Conservation (phyloP, 164 flowering plant genomes). For the Umbellularia californica region DNA sequence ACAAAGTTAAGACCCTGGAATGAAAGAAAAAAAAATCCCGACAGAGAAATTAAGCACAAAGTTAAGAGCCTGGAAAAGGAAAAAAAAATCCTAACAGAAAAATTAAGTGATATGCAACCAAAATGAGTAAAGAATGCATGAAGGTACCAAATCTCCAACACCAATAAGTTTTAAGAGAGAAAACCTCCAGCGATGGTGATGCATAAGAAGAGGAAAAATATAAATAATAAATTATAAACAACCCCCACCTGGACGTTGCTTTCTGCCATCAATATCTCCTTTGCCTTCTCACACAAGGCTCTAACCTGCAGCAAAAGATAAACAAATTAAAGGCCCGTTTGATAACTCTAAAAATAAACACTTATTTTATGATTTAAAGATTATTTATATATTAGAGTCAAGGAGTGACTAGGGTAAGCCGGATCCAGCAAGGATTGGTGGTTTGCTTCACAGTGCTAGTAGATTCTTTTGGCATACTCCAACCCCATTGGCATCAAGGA, state of each 20-base stretch:
- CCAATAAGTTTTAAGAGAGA: not conserved
- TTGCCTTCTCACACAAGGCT: constrained; percentile 80
- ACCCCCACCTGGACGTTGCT: constrained; percentile 85
- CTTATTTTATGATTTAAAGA: too few species aligned
- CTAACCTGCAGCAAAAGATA: constrained; percentile 45
- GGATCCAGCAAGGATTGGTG: too few species aligned
- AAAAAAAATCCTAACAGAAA: not conserved
- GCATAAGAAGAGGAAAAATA: not conserved
- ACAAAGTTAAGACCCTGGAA: not conserved
- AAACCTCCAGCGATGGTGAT: not conserved
- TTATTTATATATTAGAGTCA: too few species aligned
- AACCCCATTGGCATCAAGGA: too few species aligned
- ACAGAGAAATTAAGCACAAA: not conserved
- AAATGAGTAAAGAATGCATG: not conserved
- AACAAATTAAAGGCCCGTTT: not conserved
- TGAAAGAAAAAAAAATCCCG: not conserved
- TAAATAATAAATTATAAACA: not conserved
- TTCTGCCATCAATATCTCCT: constrained; percentile 91
- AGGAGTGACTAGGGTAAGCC: too few species aligned
- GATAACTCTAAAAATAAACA: too few species aligned
- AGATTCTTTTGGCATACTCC: too few species aligned
- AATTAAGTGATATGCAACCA: too few species aligned
- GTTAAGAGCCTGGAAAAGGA: not conserved
- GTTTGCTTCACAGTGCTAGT: too few species aligned
- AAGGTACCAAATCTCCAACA: not conserved